phyloP scores from a whole-genome alignment of 495 filamentous ascomycete species.

The Aspergillus indologenus region DNA sequence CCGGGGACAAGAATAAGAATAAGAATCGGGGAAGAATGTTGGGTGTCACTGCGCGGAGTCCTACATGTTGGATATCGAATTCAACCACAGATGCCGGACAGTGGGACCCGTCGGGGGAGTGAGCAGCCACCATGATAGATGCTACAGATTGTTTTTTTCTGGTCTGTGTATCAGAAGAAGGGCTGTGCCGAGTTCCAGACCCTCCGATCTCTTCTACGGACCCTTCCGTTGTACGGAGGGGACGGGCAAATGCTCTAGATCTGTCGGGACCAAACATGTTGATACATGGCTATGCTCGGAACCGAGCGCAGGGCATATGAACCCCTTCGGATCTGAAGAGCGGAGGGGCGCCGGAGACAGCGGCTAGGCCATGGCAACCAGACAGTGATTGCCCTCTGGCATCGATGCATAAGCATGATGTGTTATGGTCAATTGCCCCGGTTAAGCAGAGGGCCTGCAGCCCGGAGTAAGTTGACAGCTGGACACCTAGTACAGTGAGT shows the following conservation, averaged over 20 bases:
- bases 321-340: not conserved
- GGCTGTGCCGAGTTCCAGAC: not conserved
- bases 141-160: not conserved
- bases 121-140: not conserved
- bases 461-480: not conserved
- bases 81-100: not conserved
- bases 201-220: not conserved
- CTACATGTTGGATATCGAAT: not conserved
- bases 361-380: not conserved
- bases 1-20: not conserved
- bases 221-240: not conserved
- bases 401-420: not conserved
- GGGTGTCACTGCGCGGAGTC: slow-evolving; percentile 2
- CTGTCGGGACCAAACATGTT: not conserved
- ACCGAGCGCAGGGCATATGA: not conserved
- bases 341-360: not conserved
- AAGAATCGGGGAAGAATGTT: not conserved
- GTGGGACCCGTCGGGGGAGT: slow-evolving; percentile 1
- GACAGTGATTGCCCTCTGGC: not conserved
- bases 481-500: not conserved
- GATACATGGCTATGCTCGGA: not conserved
- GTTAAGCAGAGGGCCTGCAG: not conserved
- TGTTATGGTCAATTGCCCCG: not conserved
- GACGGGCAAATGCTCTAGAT: not conserved
- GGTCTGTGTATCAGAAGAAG: not conserved